A percentile compares a stretch with the other conserved stretches of the same genome.
Evolutionary conservation across 192 early-diverging fungal genomes (phyloP).

Genomic region (Lobosporangium transversale): DNA sequence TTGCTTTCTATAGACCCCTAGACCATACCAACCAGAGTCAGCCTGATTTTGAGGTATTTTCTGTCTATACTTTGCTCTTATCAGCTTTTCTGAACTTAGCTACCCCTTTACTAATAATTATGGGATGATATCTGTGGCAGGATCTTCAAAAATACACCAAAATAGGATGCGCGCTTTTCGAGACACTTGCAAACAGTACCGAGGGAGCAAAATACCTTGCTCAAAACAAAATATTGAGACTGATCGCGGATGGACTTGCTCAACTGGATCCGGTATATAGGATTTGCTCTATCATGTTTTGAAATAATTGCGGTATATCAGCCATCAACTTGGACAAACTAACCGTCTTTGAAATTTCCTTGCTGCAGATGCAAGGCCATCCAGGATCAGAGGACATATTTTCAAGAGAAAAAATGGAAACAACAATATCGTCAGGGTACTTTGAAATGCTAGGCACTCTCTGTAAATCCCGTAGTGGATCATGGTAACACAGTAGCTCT

Average conservation of each 20-base stretch:
- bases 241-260: constrained; percentile 78
- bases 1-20: constrained; percentile 78
- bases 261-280: constrained; percentile 76
- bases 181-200: constrained; percentile 64
- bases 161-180: constrained; percentile 76
- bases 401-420: constrained; percentile 78
- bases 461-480: constrained; percentile 70
- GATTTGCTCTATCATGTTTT: background rate
- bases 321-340: background rate
- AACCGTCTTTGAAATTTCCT: background rate
- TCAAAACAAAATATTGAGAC: constrained; percentile 74
- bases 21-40: constrained; percentile 78
- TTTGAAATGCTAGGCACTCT: constrained; percentile 79
- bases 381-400: constrained; percentile 72
- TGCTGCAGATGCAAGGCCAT: constrained; percentile 53
- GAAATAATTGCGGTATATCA: no score
- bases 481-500: constrained; percentile 60
- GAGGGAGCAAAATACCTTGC: constrained; percentile 77
- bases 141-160: constrained; percentile 58
- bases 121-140: background rate
- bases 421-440: constrained; percentile 77
- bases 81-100: background rate
- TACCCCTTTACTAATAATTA: background rate
- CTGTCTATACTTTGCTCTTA: background rate
- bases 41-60: constrained; percentile 59